Evolutionary conservation across 2,329 filamentous ascomycete species (phyloP), one percentile per base, ranked within the genome.

Genomic region (Venturia nashicola): DNA sequence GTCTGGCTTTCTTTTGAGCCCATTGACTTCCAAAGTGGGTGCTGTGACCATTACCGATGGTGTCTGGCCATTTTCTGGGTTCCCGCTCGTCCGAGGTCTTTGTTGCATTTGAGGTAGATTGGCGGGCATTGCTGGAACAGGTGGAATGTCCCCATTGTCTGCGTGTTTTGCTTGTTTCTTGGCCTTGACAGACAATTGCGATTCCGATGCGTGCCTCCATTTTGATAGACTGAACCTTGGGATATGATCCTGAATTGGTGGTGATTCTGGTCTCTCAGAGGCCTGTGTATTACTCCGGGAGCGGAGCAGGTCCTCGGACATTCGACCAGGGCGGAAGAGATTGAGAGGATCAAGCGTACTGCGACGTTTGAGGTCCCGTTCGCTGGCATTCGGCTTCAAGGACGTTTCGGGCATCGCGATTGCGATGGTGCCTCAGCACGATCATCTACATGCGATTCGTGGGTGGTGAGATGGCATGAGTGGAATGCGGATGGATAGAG

Each of bases 181-280:
- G 62, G 88, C 87, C 72, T 85, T 84, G 39, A 86, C 79, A 12
- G 90, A 91, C 66, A 97, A 78, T 74, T 97, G 91, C 61, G 91
- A 89, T 76, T 97, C 93, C 9, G 92, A 97, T 66, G 91, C 92
- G 82, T 96, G 92, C 71, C 91, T 89, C 74, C 94, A 91, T 71
- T 88, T 87, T 76, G 96, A 79, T 75, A 96, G 75, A 70, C 81
- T 86, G 73, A 87, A 86, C 64, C 83, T 78, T 34, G 40, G 40
- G 32, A 57, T 51, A 18, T 62, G 42, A 18, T 68, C 82, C 76
- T 65, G 76, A 76, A 67, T 71, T 74, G 65, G 75, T 72, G 59
- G 72, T 71, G 68, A 69, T 51, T 73, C 69, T 65, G 72, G 65
- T 48, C 70, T 70, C 59, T 73, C 70, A 63, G 73, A 71, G 55